Base-by-base conservation (phyloP, 1,284 basidiomycete species). In the Moniliella sp. region DNA sequence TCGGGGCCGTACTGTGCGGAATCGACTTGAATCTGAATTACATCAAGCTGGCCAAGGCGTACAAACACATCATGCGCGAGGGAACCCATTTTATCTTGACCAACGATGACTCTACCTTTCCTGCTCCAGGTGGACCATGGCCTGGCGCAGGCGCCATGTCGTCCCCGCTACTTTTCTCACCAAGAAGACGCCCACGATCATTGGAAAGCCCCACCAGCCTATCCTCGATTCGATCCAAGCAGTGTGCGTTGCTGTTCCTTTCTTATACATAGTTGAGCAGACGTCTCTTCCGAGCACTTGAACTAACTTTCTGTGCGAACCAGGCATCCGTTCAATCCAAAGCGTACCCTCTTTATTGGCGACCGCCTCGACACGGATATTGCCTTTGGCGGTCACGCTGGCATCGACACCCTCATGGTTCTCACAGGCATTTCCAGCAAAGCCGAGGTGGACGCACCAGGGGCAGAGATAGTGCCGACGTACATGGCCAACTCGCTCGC, bases 361-460 rank as follows among this genome's bases (percentile, higher is more conserved):
- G 88, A 97, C 62, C 73, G 91, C 37, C 67, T 97, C 39, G 76
- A 81, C 50, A 97, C 91, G 1, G 91, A 99, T 62, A 83, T 91
- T 48, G 63, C 78, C 29, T 97, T 97, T 50, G 88, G 82, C 28
- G 69, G 79, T 58, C 70, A 71, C 28, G 82, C 82, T 15, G 79
- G 79, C 9, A 67, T 94, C 13, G 64, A 78, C 10, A 88, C 84
- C 1, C 65, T 94, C 32, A 71, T 94, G 26, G 91, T 97, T 31
- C 66, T 97, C 43, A 91, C 84, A n/a, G 88, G 86, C 0, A 55
- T 61, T 16, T 45, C 42, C 7, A 51, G 45, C 25, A 38, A 40
- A 16, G 45, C 44, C 2, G 60, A 61, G 37, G 43, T 61, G 19
- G 40, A 48, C 71, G 72, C 10, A 74, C 77, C 11, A 76, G 31